A percentile compares a stretch with the other conserved stretches of the same genome.
Evolutionary conservation across 352 stramenopile genomes (phyloP).

Genomic region (Globisporangium solare): DNA sequence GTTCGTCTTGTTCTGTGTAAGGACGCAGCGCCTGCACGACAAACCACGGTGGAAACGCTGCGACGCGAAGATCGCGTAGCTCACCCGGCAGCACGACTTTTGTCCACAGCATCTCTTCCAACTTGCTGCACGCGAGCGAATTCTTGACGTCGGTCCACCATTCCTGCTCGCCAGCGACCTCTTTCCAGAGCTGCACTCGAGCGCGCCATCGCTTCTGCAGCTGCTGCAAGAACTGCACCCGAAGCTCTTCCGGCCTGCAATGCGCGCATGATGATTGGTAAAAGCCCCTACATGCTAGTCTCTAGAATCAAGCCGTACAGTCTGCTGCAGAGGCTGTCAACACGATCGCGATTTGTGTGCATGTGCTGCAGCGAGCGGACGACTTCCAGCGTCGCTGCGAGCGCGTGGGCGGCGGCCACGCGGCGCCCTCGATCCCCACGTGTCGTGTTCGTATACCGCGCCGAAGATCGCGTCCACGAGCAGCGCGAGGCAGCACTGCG

Average conservation of each 20-base stretch:
- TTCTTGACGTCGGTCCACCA: constrained; percentile 6
- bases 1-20: neutral
- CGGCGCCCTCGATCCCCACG: too few species aligned
- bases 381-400: neutral
- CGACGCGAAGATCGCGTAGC: constrained; percentile 3
- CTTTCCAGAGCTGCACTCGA: constrained; percentile 3
- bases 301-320: neutral
- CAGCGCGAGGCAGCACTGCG: neutral
- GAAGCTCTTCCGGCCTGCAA: constrained; percentile 7
- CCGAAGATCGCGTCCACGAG: constrained; percentile 9
- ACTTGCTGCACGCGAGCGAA: neutral
- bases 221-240: neutral
- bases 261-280: too few species aligned
- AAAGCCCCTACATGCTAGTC: neutral
- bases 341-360: neutral
- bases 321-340: neutral
- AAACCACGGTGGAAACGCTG: constrained; percentile 9
- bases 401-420: too few species aligned
- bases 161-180: neutral
- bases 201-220: constrained; percentile 4
- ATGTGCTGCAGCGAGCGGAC: constrained; percentile 7
- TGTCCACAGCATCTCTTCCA: constrained; percentile 4
- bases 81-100: neutral
- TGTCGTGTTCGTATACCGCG: neutral
- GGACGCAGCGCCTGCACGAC: neutral